Conservation (phyloP, 129 eudicot species). For the Kitagawia praeruptora region DNA sequence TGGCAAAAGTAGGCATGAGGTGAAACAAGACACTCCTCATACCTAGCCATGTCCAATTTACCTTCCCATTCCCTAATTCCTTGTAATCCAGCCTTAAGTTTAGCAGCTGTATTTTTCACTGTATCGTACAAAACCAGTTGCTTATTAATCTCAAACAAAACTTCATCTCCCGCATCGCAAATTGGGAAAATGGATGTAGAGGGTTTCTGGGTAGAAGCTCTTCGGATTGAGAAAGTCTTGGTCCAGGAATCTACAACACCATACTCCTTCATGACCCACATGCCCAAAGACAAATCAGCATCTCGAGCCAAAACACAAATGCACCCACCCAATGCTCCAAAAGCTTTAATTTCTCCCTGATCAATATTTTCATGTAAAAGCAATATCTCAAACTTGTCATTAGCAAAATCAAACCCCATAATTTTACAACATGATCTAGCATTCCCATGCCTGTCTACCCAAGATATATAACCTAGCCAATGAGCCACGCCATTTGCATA, state of each 20-base stretch:
- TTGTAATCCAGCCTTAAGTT: not conserved
- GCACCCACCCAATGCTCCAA: not conserved
- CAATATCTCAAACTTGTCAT: not conserved
- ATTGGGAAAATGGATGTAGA: not conserved
- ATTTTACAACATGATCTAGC: not conserved
- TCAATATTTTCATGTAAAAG: not conserved
- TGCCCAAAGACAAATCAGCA: not conserved
- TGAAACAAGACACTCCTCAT: not conserved
- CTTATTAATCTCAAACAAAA: not conserved
- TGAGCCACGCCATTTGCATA: not conserved
- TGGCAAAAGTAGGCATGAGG: not conserved
- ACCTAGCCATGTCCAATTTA: not conserved
- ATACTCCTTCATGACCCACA: not conserved
- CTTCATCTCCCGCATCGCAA: not conserved
- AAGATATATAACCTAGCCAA: not conserved
- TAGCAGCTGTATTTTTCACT: not conserved
- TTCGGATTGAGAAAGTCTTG: not conserved
- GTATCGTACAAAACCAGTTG: not conserved
- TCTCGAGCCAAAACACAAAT: not conserved
- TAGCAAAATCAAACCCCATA: not conserved
- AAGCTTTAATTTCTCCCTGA: not conserved
- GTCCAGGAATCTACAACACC: slow-evolving; percentile 3
- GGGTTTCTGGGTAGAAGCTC: not conserved
- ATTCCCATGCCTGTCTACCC: not conserved
- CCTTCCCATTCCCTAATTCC: not conserved